phyloP scores from a whole-genome alignment of 192 early-diverging fungal species.

The Mortierella antarctica region DNA sequence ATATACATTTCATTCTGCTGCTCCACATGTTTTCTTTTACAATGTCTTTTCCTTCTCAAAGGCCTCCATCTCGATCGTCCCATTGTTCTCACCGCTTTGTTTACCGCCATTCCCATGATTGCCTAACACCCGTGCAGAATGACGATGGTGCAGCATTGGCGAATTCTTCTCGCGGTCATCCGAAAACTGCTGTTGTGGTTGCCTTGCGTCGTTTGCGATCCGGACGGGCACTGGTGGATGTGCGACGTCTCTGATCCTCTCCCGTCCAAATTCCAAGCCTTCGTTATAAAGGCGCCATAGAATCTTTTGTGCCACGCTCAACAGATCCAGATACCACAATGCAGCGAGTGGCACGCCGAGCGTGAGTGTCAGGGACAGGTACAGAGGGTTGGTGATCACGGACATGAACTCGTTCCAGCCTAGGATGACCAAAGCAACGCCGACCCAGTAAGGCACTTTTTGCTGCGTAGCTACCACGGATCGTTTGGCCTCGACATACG shows the following conservation, averaged over 20 bases:
- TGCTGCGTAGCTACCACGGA: conserved; percentile 88
- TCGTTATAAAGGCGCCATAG: conserved; percentile 20
- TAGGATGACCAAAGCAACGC: conserved; percentile 71
- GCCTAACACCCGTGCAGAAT: conserved; percentile 21
- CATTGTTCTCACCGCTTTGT: not conserved
- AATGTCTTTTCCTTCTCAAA: conserved; percentile 17
- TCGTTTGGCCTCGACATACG: conserved; percentile 96
- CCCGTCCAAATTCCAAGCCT: conserved; percentile 10
- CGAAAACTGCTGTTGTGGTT: not conserved
- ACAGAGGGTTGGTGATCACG: conserved; percentile 87
- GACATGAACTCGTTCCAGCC: conserved; percentile 98
- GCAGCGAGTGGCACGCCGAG: conserved; percentile 20
- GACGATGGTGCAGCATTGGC: conserved; percentile 1
- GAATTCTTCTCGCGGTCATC: not conserved
- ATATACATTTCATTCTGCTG: not conserved
- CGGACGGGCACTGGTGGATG: conserved; percentile 13
- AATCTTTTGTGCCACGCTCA: conserved; percentile 18
- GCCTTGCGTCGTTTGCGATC: not conserved
- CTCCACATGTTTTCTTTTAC: not conserved
- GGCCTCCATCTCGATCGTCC: conserved; percentile 11
- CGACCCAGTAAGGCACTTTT: conserved; percentile 89
- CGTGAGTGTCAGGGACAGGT: conserved; percentile 60
- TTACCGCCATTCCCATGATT: not conserved
- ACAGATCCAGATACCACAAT: conserved; percentile 39
- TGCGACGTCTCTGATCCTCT: conserved; percentile 22